Percentiles rank a stretch among this genome's conserved stretches.
Conservation (phyloP, 345 rosid genomes). For the Citrus cavaleriei region DNA sequence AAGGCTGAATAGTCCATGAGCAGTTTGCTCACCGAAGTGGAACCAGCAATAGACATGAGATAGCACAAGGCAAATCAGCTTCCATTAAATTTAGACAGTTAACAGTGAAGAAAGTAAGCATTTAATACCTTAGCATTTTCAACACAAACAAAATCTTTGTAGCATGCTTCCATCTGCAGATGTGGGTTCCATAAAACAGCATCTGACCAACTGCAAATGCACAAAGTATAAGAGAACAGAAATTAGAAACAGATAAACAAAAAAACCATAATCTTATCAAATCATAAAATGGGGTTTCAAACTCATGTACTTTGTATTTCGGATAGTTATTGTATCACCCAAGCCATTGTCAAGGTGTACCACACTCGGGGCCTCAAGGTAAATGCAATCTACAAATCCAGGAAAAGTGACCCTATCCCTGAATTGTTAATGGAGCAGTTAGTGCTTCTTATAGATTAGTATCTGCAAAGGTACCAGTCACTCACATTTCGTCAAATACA, state of each 20-base stretch:
- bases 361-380: conserved; percentile 63
- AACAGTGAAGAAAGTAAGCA: neutral
- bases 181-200: conserved; percentile 94
- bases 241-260: neutral
- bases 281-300: conserved; percentile 7
- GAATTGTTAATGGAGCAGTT: conserved; percentile 26
- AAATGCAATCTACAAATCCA: conserved; percentile 87
- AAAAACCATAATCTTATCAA: conserved; percentile 5
- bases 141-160: conserved; percentile 82
- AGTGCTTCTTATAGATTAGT: neutral
- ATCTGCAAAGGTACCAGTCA: neutral
- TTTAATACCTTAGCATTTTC: conserved; percentile 83
- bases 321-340: conserved; percentile 64
- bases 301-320: conserved; percentile 58
- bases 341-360: conserved; percentile 78
- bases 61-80: neutral
- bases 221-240: conserved; percentile 4
- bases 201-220: conserved; percentile 78
- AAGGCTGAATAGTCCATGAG: neutral
- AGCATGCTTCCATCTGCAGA: conserved; percentile 90
- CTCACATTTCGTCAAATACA: neutral
- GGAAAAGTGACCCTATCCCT: conserved; percentile 83
- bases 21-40: neutral
- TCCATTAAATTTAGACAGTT: neutral
- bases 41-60: neutral